A percentile compares a stretch with the other conserved stretches of the same genome.
phyloP scores from a whole-genome alignment of 768 basidiomycete genomes.

The Amanita rubescens region DNA sequence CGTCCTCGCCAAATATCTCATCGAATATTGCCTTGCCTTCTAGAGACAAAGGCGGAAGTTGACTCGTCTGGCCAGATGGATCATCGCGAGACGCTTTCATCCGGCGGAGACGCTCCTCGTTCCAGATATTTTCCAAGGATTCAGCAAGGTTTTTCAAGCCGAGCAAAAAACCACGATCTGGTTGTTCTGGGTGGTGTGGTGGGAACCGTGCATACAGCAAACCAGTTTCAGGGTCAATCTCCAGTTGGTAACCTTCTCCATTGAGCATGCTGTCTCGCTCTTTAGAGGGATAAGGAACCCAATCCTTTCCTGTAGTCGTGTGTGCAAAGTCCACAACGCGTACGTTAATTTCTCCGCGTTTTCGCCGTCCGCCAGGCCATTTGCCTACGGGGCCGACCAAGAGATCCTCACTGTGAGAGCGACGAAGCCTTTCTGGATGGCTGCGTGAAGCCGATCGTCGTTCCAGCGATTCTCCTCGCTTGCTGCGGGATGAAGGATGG shows the following conservation, averaged over 20 bases:
- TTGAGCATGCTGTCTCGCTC: slow-evolving; percentile 44
- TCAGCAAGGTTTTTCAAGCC: slow-evolving; percentile 78
- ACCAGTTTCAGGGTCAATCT: slow-evolving; percentile 77
- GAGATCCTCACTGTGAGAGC: slow-evolving; percentile 76
- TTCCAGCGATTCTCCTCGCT: slow-evolving; percentile 74
- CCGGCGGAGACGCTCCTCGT: slow-evolving; percentile 68
- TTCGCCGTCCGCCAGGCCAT: slow-evolving; percentile 57
- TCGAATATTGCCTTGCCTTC: slow-evolving; percentile 79
- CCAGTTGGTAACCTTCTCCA: slow-evolving; percentile 73
- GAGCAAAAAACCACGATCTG: slow-evolving; percentile 91
- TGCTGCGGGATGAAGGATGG: slow-evolving; percentile 58
- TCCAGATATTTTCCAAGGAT: slow-evolving; percentile 80
- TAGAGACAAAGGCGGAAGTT: slow-evolving; percentile 56
- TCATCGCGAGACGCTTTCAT: slow-evolving; percentile 59
- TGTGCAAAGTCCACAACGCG: slow-evolving; percentile 98
- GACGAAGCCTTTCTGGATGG: slow-evolving; percentile 47
- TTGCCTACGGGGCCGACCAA: slow-evolving; percentile 59
- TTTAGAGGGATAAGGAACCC: slow-evolving; percentile 54
- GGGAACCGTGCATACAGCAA: slow-evolving; percentile 89
- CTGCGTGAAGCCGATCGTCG: slow-evolving; percentile 41
- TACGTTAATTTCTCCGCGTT: slow-evolving; percentile 88
- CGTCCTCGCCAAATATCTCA: slow-evolving; percentile 66
- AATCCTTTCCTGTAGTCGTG: slow-evolving; percentile 93
- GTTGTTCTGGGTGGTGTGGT: slow-evolving; percentile 80
- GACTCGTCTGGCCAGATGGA: slow-evolving; percentile 33